phyloP scores from a whole-genome alignment of 257 asterid genomes.

The Solanum appendiculatum region DNA sequence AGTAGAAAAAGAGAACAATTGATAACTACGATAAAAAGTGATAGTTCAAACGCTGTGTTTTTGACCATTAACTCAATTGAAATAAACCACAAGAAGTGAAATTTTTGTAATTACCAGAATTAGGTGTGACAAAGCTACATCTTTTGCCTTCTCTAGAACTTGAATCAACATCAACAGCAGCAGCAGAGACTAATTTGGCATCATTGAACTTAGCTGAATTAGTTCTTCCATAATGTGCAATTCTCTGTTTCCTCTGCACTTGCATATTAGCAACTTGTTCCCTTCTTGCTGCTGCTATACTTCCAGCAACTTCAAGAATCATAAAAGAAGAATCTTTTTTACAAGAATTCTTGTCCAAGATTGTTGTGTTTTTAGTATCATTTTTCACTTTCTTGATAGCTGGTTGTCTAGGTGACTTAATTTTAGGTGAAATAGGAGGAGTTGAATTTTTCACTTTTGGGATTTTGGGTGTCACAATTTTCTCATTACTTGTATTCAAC shows the following conservation, averaged over 20 bases:
- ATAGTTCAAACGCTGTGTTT: not conserved
- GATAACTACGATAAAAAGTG: no score
- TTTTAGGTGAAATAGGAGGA: slow-evolving; percentile 26
- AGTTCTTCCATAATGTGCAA: slow-evolving; percentile 73
- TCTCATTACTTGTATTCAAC: slow-evolving; percentile 10
- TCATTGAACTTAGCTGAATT: slow-evolving; percentile 20
- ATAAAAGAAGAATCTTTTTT: slow-evolving; percentile 14
- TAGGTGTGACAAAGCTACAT: slow-evolving; percentile 70
- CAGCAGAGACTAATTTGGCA: not conserved
- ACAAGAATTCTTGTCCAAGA: slow-evolving; percentile 22
- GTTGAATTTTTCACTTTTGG: not conserved
- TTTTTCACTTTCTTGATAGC: slow-evolving; percentile 17
- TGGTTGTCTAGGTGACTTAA: slow-evolving; percentile 31
- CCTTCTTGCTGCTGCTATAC: slow-evolving; percentile 73
- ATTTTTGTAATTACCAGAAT: slow-evolving; percentile 27
- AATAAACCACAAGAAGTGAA: not conserved
- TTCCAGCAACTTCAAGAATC: slow-evolving; percentile 46
- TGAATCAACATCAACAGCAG: not conserved
- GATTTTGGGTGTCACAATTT: slow-evolving; percentile 8
- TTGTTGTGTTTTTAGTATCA: not conserved
- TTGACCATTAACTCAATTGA: not conserved
- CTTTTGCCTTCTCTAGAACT: slow-evolving; percentile 21
- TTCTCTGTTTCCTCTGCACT: slow-evolving; percentile 57
- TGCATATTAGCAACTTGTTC: slow-evolving; percentile 63
- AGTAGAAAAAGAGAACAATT: no score